These are phyloP conservation scores for Tuber umbilicatum DNA, from an alignment of 495 filamentous ascomycete genomes.

Conservation along the genomic window DNA sequence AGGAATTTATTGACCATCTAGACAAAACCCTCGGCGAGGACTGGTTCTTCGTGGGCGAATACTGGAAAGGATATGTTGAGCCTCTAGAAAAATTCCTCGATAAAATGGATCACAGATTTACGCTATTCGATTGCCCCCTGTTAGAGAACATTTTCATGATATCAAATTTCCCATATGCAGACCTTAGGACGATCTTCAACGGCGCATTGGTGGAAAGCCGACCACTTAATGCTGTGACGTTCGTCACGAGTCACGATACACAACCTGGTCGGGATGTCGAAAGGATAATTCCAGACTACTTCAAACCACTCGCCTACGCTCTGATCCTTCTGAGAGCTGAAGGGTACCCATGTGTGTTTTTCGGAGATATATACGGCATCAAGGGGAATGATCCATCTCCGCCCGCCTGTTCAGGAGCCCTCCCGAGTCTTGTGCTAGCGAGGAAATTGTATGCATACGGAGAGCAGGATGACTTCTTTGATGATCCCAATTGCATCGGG, in stretches of 20 bases:
- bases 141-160: conserved; percentile 58
- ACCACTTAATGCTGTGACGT: conserved; percentile 58
- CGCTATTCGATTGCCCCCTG: conserved; percentile 63
- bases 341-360: conserved; percentile 68
- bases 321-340: conserved; percentile 59
- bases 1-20: conserved; percentile 53
- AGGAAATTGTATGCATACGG: conserved; percentile 66
- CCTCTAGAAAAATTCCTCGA: conserved; percentile 55
- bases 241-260: conserved; percentile 54
- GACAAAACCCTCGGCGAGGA: conserved; percentile 48
- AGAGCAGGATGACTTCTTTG: conserved; percentile 61
- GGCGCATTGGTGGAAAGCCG: conserved; percentile 53
- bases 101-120: conserved; percentile 53
- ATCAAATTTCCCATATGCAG: conserved; percentile 49
- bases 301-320: conserved; percentile 56
- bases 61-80: conserved; percentile 58
- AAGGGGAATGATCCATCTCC: conserved; percentile 50
- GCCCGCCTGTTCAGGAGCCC: conserved; percentile 54
- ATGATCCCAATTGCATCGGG: conserved; percentile 60
- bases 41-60: conserved; percentile 68
- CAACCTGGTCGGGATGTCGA: conserved; percentile 56
- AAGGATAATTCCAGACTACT: conserved; percentile 42
- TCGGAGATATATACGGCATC: conserved; percentile 70
- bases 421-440: conserved; percentile 57
- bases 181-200: conserved; percentile 58